Base-by-base conservation (phyloP, 495 filamentous ascomycete genomes). In the Pyronema omphalodes region DNA sequence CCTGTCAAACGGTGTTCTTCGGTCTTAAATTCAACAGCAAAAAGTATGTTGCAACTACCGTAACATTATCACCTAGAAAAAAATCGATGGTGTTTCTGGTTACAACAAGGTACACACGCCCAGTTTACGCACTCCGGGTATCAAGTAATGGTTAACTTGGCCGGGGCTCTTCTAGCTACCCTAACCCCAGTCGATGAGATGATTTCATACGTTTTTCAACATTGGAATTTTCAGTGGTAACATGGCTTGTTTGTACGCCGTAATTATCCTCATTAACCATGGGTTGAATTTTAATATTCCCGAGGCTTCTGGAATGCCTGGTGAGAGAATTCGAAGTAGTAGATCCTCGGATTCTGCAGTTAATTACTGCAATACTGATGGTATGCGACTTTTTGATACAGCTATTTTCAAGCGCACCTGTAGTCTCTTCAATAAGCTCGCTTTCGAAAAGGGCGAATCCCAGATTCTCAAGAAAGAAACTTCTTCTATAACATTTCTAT, bases 281-380 rank as follows among this genome's bases (percentile, higher is more conserved):
- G 50, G 54, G 8, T 47, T 68, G 36, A 37, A 17, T 18, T 65
- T 64, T 39, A 60, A 65, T 7, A 67, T 70, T 12, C 12, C 67
- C 12, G 70, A 69, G 52, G 61, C 60, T 7, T 57, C 57, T 6
- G 53, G 58, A 14, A 44, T 67, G 41, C 47, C 62, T 18, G 67
- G 67, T 23, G 66, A 66, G 7, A 37, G 68, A 12, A 45, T 67
- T 8, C 67, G 61, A 29, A 65, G 37, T 23, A 53, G 46, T 33
- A 11, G 14, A 11, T 47, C 17, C 18, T 15, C n/a, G 1, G 19
- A 47, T 15, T 3, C 44, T 11, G 3, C 14, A 2, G 44, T 2
- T 18, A 54, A 70, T 50, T 72, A 73, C 57, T 73, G 67, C 47
- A 70, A 73, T 56, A 61, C 68, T 18, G 71, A 70, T 0, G 69